Evolutionary conservation across 306 rosid genomes (phyloP).

Genomic region (Dalbergia cochinchinensis): DNA sequence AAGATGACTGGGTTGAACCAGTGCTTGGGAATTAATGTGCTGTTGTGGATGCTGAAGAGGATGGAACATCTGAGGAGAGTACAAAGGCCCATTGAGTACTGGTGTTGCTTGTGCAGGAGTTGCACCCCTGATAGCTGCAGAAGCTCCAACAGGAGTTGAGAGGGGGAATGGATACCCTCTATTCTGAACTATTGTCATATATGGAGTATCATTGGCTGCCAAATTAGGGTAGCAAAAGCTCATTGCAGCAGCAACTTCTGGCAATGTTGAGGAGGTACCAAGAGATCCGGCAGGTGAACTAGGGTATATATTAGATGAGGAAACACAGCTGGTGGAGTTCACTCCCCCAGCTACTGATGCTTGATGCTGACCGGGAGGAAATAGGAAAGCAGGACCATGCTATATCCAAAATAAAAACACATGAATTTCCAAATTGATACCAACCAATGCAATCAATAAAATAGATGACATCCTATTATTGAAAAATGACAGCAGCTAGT

Average conservation of each 20-base stretch:
- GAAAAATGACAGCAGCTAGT: neutral
- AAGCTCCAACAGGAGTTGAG: constrained; percentile 54
- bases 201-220: constrained; percentile 52
- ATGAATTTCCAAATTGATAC: constrained; percentile 23
- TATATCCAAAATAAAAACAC: constrained; percentile 41
- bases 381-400: constrained; percentile 53
- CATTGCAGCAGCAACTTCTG: constrained; percentile 45
- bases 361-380: constrained; percentile 56
- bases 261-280: constrained; percentile 46
- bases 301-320: constrained; percentile 43
- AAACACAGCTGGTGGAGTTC: constrained; percentile 45
- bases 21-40: constrained; percentile 49
- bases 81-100: constrained; percentile 56
- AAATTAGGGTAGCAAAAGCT: constrained; percentile 50
- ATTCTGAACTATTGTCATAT: constrained; percentile 54
- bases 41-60: constrained; percentile 62
- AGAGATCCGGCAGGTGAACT: constrained; percentile 48
- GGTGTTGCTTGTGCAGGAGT: constrained; percentile 55
- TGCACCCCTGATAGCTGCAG: constrained; percentile 50
- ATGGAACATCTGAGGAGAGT: constrained; percentile 57
- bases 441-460: neutral
- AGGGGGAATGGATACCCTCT: constrained; percentile 57
- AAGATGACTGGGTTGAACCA: constrained; percentile 48
- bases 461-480: constrained; percentile 10
- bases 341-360: constrained; percentile 41